Conservation (phyloP, 106 monocot species). For the Cymbidium sinense region DNA sequence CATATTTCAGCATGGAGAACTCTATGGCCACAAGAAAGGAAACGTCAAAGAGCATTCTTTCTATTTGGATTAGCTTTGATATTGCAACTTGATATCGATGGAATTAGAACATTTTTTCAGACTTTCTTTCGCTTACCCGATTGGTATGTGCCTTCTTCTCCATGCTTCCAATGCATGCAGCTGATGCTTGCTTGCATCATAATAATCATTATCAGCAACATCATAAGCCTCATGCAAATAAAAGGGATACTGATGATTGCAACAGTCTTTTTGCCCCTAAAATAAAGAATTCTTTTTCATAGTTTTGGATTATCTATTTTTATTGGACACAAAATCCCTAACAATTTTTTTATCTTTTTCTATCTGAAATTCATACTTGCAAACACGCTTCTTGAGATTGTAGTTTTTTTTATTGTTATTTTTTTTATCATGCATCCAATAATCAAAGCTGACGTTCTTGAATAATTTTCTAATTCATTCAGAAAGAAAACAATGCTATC, state of each 20-base stretch:
- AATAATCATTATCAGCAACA: no score
- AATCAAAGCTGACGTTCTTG: neutral
- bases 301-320: no score
- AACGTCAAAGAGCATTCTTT: slow-evolving; percentile 94
- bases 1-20: slow-evolving; percentile 77
- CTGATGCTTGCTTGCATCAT: no score
- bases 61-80: slow-evolving; percentile 94
- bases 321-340: no score
- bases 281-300: no score
- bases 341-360: neutral
- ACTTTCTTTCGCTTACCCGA: slow-evolving; percentile 85
- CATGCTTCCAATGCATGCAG: neutral
- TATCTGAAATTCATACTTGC: neutral
- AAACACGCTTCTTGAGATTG: neutral
- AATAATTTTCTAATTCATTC: neutral
- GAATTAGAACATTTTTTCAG: slow-evolving; percentile 80
- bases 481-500: no score
- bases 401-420: neutral
- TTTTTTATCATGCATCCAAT: neutral
- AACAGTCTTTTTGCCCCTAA: no score
- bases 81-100: slow-evolving; percentile 79
- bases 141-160: slow-evolving; percentile 42
- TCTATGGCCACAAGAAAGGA: slow-evolving; percentile 96
- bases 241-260: no score
- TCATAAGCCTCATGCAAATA: no score